These are phyloP conservation scores for Rhazya stricta DNA, from an alignment of 257 asterid species.

Conservation along the genomic window DNA sequence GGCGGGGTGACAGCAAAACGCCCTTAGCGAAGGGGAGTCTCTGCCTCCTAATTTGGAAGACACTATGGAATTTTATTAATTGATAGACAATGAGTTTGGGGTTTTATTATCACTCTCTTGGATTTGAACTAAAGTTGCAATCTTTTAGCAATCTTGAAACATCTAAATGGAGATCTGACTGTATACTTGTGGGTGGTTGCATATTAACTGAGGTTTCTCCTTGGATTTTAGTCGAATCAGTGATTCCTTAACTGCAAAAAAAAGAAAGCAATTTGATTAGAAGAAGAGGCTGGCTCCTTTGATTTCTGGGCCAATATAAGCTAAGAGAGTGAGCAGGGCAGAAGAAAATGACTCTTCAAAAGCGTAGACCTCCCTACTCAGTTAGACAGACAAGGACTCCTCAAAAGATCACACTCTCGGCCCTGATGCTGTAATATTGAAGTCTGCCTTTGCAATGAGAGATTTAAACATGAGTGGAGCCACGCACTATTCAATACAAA, in stretches of 20 bases:
- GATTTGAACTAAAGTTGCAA: too few species aligned
- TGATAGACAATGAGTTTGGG: too few species aligned
- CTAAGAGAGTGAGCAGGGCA: slow-evolving; percentile 8
- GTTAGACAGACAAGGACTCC: slow-evolving; percentile 37
- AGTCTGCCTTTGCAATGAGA: slow-evolving; percentile 26
- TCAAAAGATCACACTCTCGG: slow-evolving; percentile 28
- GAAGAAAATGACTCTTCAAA: slow-evolving; percentile 55
- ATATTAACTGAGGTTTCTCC: neutral
- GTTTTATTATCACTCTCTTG: too few species aligned
- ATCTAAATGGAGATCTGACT: neutral
- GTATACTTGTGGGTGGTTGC: neutral
- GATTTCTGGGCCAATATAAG: slow-evolving; percentile 5
- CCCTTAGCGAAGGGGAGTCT: too few species aligned
- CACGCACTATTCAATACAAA: slow-evolving; percentile 16
- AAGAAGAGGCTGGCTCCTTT: neutral
- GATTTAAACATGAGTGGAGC: slow-evolving; percentile 41
- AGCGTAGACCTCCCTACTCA: slow-evolving; percentile 26
- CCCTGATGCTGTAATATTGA: slow-evolving; percentile 9
- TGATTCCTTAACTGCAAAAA: slow-evolving; percentile 11
- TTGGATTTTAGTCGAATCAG: slow-evolving; percentile 2
- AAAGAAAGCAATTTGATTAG: neutral
- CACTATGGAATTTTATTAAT: too few species aligned
- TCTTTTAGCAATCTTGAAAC: neutral
- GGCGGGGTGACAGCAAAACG: too few species aligned
- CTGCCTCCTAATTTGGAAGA: too few species aligned